These are phyloP conservation scores for Aspergillus hortae DNA, from an alignment of 2,329 filamentous ascomycete genomes.

Conservation along the genomic window DNA sequence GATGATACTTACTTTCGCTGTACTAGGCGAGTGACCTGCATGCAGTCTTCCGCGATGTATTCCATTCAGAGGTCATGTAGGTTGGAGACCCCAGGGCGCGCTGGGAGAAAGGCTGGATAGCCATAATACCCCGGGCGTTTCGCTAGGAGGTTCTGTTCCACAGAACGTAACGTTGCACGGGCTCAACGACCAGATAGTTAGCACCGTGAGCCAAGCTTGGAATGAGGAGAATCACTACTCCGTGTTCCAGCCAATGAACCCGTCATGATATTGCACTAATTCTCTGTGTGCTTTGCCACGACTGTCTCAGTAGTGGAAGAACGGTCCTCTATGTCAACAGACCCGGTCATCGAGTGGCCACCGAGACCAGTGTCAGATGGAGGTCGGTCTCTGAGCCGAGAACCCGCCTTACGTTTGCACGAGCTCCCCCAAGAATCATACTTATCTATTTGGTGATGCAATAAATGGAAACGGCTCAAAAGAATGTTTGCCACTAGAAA, in stretches of 20 bases:
- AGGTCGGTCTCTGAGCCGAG: conserved; percentile 14
- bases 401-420: conserved; percentile 32
- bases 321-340: conserved; percentile 1
- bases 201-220: conserved; percentile 20
- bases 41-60: conserved; percentile 32
- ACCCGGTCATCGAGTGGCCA: conserved; percentile 1
- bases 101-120: conserved; percentile 20
- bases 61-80: conserved; percentile 16
- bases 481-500: conserved; percentile 28
- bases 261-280: conserved; percentile 3
- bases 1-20: conserved; percentile 14
- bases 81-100: conserved; percentile 13
- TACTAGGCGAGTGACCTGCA: conserved; percentile 32
- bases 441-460: conserved; percentile 12
- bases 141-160: conserved; percentile 29
- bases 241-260: conserved; percentile 17
- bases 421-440: conserved; percentile 15
- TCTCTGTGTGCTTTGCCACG: conserved; percentile 4
- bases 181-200: conserved; percentile 24
- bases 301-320: conserved; percentile 4
- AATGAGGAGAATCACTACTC: conserved; percentile 14
- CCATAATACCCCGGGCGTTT: conserved; percentile 23
- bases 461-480: conserved; percentile 13
- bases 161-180: conserved; percentile 37
- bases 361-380: conserved; percentile 1